Percentiles rank a stretch among this genome's conserved stretches.
phyloP scores from a whole-genome alignment of 257 asterid species.

The Hygrophila difformis region DNA sequence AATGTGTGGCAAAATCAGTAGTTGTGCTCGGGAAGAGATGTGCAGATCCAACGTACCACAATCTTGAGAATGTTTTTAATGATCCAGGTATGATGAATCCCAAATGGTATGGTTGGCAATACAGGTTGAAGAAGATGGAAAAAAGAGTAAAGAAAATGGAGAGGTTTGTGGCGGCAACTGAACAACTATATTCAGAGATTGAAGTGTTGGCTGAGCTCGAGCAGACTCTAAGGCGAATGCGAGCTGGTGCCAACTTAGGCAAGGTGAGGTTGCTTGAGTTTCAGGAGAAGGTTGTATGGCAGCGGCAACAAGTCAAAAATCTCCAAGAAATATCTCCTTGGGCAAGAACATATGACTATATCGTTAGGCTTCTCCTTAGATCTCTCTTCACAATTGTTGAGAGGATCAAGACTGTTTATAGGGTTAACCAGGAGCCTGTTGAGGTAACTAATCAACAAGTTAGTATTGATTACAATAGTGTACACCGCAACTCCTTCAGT shows the following conservation, averaged over 20 bases:
- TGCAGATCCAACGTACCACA: conserved; percentile 41
- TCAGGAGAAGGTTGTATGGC: conserved; percentile 80
- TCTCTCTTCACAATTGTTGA: conserved; percentile 55
- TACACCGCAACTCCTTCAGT: conserved; percentile 15
- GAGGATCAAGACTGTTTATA: conserved; percentile 46
- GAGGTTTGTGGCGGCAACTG: conserved; percentile 58
- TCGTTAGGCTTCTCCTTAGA: conserved; percentile 53
- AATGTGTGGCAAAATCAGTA: conserved; percentile 42
- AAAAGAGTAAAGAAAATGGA: conserved; percentile 84
- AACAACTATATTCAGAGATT: conserved; percentile 65
- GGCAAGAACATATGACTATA: conserved; percentile 58
- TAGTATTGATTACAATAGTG: conserved; percentile 16
- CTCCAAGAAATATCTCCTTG: conserved; percentile 81
- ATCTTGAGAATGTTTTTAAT: conserved; percentile 43
- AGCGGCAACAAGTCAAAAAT: conserved; percentile 80
- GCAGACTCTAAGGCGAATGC: conserved; percentile 59
- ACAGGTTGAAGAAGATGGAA: conserved; percentile 72
- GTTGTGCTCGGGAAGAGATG: conserved; percentile 71
- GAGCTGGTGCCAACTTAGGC: conserved; percentile 38
- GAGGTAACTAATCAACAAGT: too few relatives aligned
- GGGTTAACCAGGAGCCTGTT: conserved; percentile 26
- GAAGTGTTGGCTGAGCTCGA: conserved; percentile 75
- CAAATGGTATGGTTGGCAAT: conserved; percentile 48
- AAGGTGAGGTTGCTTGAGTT: conserved; percentile 56
- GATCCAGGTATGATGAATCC: conserved; percentile 40